phyloP scores from a whole-genome alignment of 108 stramenopile species.

The Skeletonema potamos region DNA sequence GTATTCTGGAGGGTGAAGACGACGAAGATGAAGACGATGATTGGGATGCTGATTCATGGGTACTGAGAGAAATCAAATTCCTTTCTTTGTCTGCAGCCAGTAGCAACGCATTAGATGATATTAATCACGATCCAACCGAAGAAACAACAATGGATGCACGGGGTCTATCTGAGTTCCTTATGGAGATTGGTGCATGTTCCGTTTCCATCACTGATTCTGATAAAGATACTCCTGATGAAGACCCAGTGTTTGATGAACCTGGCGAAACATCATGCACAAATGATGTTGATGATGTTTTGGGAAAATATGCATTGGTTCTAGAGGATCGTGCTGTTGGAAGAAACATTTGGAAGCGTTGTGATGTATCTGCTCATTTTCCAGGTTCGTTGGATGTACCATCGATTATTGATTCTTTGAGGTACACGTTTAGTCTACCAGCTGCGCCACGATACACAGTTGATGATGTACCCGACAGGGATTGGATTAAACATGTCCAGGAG shows the following conservation, averaged over 20 bases:
- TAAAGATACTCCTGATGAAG: slow-evolving; percentile 53
- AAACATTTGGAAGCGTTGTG: slow-evolving; percentile 69
- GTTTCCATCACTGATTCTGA: slow-evolving; percentile 73
- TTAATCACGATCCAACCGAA: not conserved
- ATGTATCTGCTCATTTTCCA: slow-evolving; percentile 78
- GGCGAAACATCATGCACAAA: slow-evolving; percentile 10
- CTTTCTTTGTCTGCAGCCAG: not conserved
- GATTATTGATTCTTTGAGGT: slow-evolving; percentile 56
- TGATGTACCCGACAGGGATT: slow-evolving; percentile 69
- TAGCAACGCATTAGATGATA: not conserved
- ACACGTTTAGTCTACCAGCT: slow-evolving; percentile 35
- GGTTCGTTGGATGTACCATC: slow-evolving; percentile 50
- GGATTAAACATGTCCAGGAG: slow-evolving; percentile 78
- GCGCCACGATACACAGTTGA: slow-evolving; percentile 41
- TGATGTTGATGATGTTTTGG: slow-evolving; percentile 5
- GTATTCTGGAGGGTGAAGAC: not conserved
- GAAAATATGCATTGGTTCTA: slow-evolving; percentile 19
- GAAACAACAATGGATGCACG: slow-evolving; percentile 19
- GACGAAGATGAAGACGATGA: not conserved
- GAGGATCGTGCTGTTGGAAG: slow-evolving; percentile 41
- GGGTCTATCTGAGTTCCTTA: slow-evolving; percentile 69
- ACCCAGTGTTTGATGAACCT: slow-evolving; percentile 59
- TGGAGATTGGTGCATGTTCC: slow-evolving; percentile 81
- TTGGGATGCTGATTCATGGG: not conserved
- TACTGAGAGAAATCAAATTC: not conserved